Percentiles rank a stretch among this genome's conserved stretches.
Conservation (phyloP, 148 eudicot genomes). For the Camellia sinensis region DNA sequence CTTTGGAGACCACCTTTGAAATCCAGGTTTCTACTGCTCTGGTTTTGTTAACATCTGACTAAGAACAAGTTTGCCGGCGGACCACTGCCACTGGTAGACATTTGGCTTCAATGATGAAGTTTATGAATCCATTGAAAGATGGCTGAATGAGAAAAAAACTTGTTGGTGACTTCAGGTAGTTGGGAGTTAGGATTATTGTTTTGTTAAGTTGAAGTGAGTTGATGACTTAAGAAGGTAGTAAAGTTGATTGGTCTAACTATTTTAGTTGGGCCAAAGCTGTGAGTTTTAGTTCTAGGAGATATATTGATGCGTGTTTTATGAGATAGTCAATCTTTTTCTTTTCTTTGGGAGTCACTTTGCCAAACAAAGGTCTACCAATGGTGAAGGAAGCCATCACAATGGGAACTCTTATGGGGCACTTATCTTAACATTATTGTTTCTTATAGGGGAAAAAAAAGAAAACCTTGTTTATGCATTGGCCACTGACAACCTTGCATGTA, state of each 20-base stretch:
- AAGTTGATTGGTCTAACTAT: too few relatives aligned
- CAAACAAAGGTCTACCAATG: not conserved
- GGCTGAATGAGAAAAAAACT: not conserved
- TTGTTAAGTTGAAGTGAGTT: not conserved
- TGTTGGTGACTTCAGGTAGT: not conserved
- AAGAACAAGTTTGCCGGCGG: not conserved
- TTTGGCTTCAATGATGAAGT: not conserved
- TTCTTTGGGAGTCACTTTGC: not conserved
- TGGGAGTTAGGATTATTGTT: not conserved
- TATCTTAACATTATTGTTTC: not conserved
- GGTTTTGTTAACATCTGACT: not conserved
- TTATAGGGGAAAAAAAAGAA: not conserved
- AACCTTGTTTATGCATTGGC: not conserved
- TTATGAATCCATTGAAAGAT: not conserved
- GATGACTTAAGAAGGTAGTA: too few relatives aligned
- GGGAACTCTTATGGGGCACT: slow-evolving; percentile 1
- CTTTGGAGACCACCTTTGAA: not conserved
- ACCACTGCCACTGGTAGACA: not conserved
- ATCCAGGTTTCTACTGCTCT: not conserved
- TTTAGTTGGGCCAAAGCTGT: not conserved
- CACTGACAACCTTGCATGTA: not conserved
- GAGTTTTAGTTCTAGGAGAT: not conserved
- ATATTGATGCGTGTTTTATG: not conserved
- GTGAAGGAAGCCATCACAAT: not conserved
- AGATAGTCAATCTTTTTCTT: not conserved